Evolutionary conservation across 2,329 filamentous ascomycete genomes (phyloP), one percentile per base, ranked within the genome.

Genomic region (Pseudopithomyces maydicus): DNA sequence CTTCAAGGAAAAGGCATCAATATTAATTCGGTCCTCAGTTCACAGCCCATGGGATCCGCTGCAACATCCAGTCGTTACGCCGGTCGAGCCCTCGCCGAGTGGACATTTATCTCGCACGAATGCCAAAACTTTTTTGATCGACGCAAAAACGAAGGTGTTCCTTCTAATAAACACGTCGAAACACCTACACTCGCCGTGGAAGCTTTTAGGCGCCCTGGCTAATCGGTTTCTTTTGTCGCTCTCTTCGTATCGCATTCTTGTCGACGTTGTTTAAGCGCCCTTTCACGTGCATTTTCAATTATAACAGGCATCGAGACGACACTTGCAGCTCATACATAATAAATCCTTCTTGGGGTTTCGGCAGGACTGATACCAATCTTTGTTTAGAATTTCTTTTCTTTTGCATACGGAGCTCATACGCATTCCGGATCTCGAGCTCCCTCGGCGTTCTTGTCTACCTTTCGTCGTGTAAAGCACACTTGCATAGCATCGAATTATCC

Each of bases 111-210:
- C 19, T 86, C 92, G 15, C 84, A 85, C 54, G 91, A 95, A 72
- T 91, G 88, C 78, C 91, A 93, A 76, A 90, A 87, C 68, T 95
- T 94, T 74, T 86, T 92, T 32, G 90, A 94, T 56, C 82, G 90
- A 44, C 84, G 91, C 53, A 87, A 87, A 50, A 86, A 87, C 45
- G 91, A 95, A 71, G 90, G 90, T 43, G 85, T 92, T 10, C 81
- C 85, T 2, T 79, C 80, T 0, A 83, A 91, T 57, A 81, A 79
- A 63, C 85, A 88, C 42, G 86, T 94, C 41, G 90, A 94, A 74
- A 87, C 88, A 41, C 88, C 88, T 2, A 81, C 79, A 6, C 77
- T 90, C 20, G 83, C 84, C 1, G 84, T 90, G 6, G 88, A 90
- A 62, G 84, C 85, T 2, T 85, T 89, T 64, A 80, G 83, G 51